Conservation (phyloP, 305 asterid species). For the Withania somnifera region DNA sequence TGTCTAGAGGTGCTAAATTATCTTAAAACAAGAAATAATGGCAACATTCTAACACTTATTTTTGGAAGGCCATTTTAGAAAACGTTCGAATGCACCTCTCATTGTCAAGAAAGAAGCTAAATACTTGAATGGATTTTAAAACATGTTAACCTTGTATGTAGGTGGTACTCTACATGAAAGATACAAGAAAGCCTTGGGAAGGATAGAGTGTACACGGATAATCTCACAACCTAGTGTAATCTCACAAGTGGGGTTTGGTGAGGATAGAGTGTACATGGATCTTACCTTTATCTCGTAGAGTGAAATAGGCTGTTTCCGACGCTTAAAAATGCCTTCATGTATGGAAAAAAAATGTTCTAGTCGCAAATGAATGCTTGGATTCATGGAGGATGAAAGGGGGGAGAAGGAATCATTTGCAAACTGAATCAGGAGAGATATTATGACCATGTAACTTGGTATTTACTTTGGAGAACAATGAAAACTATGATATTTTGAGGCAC, state of each 20-base stretch:
- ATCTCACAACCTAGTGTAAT: too few species aligned
- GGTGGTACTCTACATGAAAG: neutral
- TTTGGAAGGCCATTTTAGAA: neutral
- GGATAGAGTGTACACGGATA: too few species aligned
- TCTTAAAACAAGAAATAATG: neutral
- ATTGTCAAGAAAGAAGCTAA: neutral
- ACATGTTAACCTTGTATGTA: neutral
- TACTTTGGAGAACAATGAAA: neutral
- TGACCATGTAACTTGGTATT: neutral
- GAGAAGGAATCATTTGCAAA: neutral
- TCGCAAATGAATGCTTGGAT: neutral
- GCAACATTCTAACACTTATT: neutral
- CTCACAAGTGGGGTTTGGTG: too few species aligned
- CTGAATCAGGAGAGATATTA: neutral
- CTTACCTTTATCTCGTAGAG: too few species aligned
- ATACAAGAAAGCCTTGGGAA: neutral
- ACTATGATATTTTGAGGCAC: neutral
- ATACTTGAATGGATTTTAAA: neutral
- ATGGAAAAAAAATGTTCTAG: neutral
- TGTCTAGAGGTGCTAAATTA: neutral
- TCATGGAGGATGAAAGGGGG: neutral
- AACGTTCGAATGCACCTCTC: neutral
- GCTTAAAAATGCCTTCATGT: neutral
- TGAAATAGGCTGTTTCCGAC: too few species aligned
- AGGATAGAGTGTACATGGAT: too few species aligned